Conservation (phyloP, 2,329 filamentous ascomycete species). For the Neonectria magnoliae region DNA sequence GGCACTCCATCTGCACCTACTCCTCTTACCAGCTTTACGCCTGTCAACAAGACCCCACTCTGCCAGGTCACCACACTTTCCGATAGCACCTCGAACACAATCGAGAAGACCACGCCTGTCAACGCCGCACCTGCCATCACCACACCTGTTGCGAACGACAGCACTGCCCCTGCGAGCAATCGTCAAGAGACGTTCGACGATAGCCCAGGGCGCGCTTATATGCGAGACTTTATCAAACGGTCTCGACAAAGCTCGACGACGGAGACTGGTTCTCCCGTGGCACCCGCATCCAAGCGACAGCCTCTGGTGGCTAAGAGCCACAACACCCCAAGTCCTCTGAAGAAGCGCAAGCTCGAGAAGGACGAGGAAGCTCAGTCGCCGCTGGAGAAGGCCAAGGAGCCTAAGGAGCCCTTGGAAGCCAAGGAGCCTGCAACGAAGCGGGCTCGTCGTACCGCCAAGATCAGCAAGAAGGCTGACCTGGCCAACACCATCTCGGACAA, state of each 20-base stretch:
- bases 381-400: conserved; percentile 26
- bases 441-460: conserved; percentile 32
- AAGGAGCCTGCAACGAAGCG: conserved; percentile 40
- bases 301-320: conserved; percentile 50
- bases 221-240: conserved; percentile 50
- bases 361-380: conserved; percentile 35
- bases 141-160: conserved; percentile 22
- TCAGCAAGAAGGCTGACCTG: conserved; percentile 23
- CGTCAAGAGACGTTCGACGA: conserved; percentile 40
- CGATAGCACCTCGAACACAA: neutral
- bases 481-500: conserved; percentile 31
- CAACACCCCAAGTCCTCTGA: conserved; percentile 48
- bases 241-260: conserved; percentile 44
- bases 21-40: conserved; percentile 39
- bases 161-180: conserved; percentile 8
- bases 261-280: conserved; percentile 46
- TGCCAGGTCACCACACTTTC: conserved; percentile 15
- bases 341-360: conserved; percentile 48
- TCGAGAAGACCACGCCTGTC: conserved; percentile 7
- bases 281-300: conserved; percentile 38
- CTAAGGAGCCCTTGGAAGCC: conserved; percentile 8
- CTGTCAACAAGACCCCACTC: conserved; percentile 38
- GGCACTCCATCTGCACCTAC: conserved; percentile 14
- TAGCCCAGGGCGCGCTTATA: conserved; percentile 48
- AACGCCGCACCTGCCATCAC: neutral